These are phyloP conservation scores for Apiotrichum siamense DNA, from an alignment of 1,284 basidiomycete genomes.

Conservation along the genomic window DNA sequence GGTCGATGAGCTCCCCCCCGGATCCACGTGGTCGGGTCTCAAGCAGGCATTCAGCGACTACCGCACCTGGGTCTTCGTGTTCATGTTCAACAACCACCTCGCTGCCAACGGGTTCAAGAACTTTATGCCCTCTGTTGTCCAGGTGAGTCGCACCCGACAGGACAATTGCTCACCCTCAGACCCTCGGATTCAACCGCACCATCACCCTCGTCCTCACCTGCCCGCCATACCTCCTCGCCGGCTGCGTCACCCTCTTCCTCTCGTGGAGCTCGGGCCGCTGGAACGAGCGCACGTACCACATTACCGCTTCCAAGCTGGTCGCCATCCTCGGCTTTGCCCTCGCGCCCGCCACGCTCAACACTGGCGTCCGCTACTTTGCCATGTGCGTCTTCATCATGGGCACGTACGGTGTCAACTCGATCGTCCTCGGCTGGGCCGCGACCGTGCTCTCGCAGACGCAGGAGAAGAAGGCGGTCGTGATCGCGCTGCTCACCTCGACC, in stretches of 20 bases:
- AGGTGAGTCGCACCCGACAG: too few species aligned
- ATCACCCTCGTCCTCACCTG: constrained; percentile 44
- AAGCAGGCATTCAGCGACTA: constrained; percentile 27
- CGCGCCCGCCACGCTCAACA: constrained; percentile 26
- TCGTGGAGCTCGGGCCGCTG: constrained; percentile 25
- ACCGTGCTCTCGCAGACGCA: constrained; percentile 30
- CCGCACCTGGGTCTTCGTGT: constrained; percentile 28
- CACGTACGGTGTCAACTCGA: constrained; percentile 26
- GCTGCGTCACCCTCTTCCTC: constrained; percentile 20
- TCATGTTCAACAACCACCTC: constrained; percentile 28
- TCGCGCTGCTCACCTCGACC: constrained; percentile 28
- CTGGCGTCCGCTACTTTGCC: constrained; percentile 30
- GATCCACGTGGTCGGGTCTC: neutral
- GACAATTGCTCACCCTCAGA: constrained; percentile 2
- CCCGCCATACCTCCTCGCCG: constrained; percentile 38
- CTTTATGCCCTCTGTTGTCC: constrained; percentile 31
- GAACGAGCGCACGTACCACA: constrained; percentile 28
- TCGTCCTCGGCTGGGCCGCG: constrained; percentile 34
- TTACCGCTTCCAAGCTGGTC: constrained; percentile 23
- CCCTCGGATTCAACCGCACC: constrained; percentile 36
- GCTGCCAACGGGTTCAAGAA: constrained; percentile 31
- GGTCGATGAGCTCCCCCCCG: constrained; percentile 22
- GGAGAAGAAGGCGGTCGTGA: constrained; percentile 27
- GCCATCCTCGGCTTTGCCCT: constrained; percentile 33
- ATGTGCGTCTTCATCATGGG: constrained; percentile 33